Percentiles rank a stretch among this genome's conserved stretches.
Conservation (phyloP, 1,139 yeast species). For the Saccharomyces hybrid region DNA sequence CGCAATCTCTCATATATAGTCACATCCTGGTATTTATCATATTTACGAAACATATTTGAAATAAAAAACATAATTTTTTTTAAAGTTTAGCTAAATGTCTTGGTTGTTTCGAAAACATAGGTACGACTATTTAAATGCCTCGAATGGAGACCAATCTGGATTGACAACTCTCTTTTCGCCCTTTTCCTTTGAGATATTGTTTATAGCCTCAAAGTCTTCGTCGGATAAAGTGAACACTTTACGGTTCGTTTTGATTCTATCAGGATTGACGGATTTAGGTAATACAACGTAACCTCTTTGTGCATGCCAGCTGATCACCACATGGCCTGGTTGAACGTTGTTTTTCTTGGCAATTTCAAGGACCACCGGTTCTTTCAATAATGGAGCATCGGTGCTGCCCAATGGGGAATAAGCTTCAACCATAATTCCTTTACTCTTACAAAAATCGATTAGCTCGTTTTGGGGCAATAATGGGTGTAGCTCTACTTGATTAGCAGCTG, state of each 20-base stretch:
- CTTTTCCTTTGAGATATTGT: slow-evolving; percentile 39
- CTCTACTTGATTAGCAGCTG: slow-evolving; percentile 69
- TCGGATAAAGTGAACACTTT: slow-evolving; percentile 42
- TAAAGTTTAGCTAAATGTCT: not conserved
- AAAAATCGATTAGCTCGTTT: slow-evolving; percentile 48
- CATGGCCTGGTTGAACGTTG: slow-evolving; percentile 48
- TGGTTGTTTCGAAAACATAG: not conserved
- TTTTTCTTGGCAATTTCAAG: slow-evolving; percentile 47
- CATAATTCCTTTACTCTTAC: slow-evolving; percentile 46
- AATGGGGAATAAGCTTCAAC: slow-evolving; percentile 74
- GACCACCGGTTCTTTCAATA: slow-evolving; percentile 45
- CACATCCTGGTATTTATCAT: not conserved
- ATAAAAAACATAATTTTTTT: not conserved
- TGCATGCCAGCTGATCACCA: slow-evolving; percentile 64
- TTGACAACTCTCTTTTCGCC: slow-evolving; percentile 45
- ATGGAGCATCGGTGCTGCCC: slow-evolving; percentile 61
- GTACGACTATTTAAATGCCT: slow-evolving; percentile 18
- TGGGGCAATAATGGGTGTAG: slow-evolving; percentile 70
- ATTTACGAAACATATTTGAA: not conserved
- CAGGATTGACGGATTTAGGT: slow-evolving; percentile 60
- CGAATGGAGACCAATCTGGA: slow-evolving; percentile 37
- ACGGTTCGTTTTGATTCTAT: slow-evolving; percentile 52
- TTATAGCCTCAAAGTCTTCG: slow-evolving; percentile 48
- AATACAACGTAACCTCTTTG: slow-evolving; percentile 61
- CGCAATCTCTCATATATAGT: not conserved